Evolutionary conservation across 176 grass and related monocot species (phyloP).

Genomic region (Olyra latifolia): DNA sequence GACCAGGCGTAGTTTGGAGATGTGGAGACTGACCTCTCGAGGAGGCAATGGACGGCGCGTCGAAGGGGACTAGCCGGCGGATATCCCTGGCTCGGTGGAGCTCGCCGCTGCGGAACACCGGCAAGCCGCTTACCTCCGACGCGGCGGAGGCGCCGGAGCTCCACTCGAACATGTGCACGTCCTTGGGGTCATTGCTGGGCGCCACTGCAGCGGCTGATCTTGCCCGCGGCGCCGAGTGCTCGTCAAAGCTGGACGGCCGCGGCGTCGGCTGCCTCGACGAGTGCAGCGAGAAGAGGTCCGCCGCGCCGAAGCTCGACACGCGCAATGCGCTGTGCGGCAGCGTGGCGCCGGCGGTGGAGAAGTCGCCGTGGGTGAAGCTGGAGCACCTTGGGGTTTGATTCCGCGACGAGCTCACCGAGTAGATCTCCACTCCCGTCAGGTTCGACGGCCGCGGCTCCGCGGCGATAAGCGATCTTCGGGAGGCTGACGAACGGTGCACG

Average conservation of each 20-base stretch:
- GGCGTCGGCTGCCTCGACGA: conserved; percentile 58
- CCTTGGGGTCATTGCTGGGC: conserved; percentile 45
- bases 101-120: conserved; percentile 54
- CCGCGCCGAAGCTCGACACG: conserved; percentile 69
- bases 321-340: conserved; percentile 8
- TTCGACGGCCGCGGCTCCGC: conserved; percentile 44
- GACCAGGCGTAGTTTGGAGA: not conserved
- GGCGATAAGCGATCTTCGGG: conserved; percentile 9
- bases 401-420: conserved; percentile 67
- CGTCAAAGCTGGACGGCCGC: conserved; percentile 46
- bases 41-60: conserved; percentile 10
- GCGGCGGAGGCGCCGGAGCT: conserved; percentile 55
- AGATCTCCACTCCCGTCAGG: conserved; percentile 53
- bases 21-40: conserved; percentile 41
- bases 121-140: conserved; percentile 67
- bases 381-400: conserved; percentile 73
- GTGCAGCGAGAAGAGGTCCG: conserved; percentile 74
- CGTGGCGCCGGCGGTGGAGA: conserved; percentile 33
- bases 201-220: conserved; percentile 38
- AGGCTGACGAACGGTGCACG: conserved; percentile 36
- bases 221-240: not conserved
- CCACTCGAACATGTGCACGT: conserved; percentile 75
- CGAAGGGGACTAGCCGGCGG: conserved; percentile 51
- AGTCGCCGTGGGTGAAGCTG: conserved; percentile 59
- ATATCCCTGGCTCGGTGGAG: conserved; percentile 56